Evolutionary conservation across 1,284 basidiomycete genomes (phyloP).

Genomic region (Leucoagaricus sp.): DNA sequence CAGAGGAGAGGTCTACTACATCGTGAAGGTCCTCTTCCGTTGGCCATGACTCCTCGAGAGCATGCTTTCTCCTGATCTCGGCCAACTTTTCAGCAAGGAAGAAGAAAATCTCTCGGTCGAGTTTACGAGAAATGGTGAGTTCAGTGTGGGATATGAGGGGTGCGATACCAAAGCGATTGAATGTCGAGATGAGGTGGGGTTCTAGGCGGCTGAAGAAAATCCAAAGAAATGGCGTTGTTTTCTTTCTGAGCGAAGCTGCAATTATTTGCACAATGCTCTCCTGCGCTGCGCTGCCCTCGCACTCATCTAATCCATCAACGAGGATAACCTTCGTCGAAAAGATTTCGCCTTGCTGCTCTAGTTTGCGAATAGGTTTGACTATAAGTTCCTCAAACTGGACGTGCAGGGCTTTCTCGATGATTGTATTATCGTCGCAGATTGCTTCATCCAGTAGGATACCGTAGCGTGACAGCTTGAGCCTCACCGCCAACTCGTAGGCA

Average conservation of each 20-base stretch:
- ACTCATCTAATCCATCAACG: slow-evolving; percentile 25
- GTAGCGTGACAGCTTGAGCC: too few relatives aligned
- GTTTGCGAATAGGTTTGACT: not conserved
- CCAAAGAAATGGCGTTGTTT: slow-evolving; percentile 2
- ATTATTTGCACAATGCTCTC: not conserved
- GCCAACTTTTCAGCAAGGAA: not conserved
- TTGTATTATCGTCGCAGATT: too few relatives aligned
- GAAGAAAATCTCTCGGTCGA: slow-evolving; percentile 4
- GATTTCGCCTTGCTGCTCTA: not conserved
- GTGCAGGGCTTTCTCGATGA: too few relatives aligned
- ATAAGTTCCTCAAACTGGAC: not conserved
- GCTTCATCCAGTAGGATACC: too few relatives aligned
- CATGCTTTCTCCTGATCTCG: not conserved
- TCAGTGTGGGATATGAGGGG: not conserved
- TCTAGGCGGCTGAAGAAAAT: slow-evolving; percentile 12
- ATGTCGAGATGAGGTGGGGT: not conserved
- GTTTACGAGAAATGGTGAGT: not conserved
- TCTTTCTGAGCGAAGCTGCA: not conserved
- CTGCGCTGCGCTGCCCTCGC: not conserved
- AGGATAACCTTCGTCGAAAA: slow-evolving; percentile 3
- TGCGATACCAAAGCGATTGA: not conserved
- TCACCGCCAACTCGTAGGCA: too few relatives aligned
- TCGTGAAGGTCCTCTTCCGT: not conserved
- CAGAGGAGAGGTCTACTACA: slow-evolving; percentile 4
- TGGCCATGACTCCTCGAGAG: slow-evolving; percentile 6